Evolutionary conservation across 208 protist genomes (phyloP), one percentile per base, ranked within the genome.

Genomic region (Crithidia acanthocephali): DNA sequence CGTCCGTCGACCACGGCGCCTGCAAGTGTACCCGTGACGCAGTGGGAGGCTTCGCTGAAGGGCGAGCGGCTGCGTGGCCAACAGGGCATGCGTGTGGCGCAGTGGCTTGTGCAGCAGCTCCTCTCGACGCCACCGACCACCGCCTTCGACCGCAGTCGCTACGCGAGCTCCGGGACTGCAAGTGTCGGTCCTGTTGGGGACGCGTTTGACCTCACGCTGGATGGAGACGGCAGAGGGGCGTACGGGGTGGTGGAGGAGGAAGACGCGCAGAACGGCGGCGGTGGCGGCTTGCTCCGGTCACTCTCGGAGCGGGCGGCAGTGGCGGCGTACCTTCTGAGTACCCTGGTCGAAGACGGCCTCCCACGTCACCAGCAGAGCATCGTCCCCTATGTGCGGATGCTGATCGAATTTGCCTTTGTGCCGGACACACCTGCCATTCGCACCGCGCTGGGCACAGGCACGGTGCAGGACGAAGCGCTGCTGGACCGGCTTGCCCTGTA

Each of bases 321-420:
- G 15, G 83, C 77, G 51, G 68, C 81, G 27, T 69, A 89, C 37
- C 65, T 96, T 9, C 69, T 96, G 10, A 79, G 88, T 35, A 64
- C 80, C 47, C 69, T 87, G 28, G 55, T 86, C 28, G 60, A 68
- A 27, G 62, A 75, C 4, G 52, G 64, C 15, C 75, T 94, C 4
- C 84, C 91, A 0, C 84, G 88, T 0, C 84, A 94, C 59, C 80
- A 93, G 47, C 50, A 60, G 22, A 77, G 80, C 35, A 62, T 96
- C 11, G 30, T 53, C 44, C 87, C 85, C 16, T 92, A 82, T 57
- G 67, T 91, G 22, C 71, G 77, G 10, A 76, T 92, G 66, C 58
- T 96, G 23, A 63, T 96, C n/a, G 77, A 81, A 18, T 80, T 77
- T 25, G 70, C 91, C 23, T 93, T 88, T 64, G 86, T 96, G 11